Percentiles rank a stretch among this genome's conserved stretches.
These are phyloP conservation scores for Circinella umbellata DNA, from an alignment of 371 early-diverging fungal species.

Conservation along the genomic window DNA sequence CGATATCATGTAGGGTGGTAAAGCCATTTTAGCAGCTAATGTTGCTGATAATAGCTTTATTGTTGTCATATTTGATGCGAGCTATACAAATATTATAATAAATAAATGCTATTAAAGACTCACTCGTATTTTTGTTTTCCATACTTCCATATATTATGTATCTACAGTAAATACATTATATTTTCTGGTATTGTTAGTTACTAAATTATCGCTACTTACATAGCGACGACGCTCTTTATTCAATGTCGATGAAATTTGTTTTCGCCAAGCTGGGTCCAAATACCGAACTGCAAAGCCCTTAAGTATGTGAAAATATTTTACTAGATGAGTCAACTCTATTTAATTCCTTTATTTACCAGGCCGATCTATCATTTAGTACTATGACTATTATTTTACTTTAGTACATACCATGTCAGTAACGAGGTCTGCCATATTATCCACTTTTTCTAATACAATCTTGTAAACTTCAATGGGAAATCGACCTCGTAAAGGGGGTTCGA, in stretches of 20 bases:
- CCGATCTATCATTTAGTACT: no score
- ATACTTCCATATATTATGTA: no score
- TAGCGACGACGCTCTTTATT: slow-evolving; percentile 42
- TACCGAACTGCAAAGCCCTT: slow-evolving; percentile 4
- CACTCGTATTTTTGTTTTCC: no score
- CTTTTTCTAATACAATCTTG: slow-evolving; percentile 31
- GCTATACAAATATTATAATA: slow-evolving; percentile 20
- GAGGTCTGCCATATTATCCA: slow-evolving; percentile 49
- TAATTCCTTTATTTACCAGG: no score
- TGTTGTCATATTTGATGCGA: slow-evolving; percentile 44
- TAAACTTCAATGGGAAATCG: slow-evolving; percentile 39
- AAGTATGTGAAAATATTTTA: not conserved
- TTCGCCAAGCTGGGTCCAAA: slow-evolving; percentile 27
- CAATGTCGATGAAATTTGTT: slow-evolving; percentile 29
- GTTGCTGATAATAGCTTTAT: slow-evolving; percentile 47
- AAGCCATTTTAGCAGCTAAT: slow-evolving; percentile 38
- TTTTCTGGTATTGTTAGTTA: no score
- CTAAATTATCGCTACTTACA: slow-evolving; percentile 23
- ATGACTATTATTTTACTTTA: not conserved
- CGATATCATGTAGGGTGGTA: slow-evolving; percentile 46
- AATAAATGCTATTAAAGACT: not conserved
- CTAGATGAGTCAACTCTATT: no score
- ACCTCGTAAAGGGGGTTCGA: slow-evolving; percentile 49
- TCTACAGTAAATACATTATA: no score
- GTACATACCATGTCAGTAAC: slow-evolving; percentile 40